Conservation (phyloP, 1,284 basidiomycete genomes). For the Pholiota adiposa region DNA sequence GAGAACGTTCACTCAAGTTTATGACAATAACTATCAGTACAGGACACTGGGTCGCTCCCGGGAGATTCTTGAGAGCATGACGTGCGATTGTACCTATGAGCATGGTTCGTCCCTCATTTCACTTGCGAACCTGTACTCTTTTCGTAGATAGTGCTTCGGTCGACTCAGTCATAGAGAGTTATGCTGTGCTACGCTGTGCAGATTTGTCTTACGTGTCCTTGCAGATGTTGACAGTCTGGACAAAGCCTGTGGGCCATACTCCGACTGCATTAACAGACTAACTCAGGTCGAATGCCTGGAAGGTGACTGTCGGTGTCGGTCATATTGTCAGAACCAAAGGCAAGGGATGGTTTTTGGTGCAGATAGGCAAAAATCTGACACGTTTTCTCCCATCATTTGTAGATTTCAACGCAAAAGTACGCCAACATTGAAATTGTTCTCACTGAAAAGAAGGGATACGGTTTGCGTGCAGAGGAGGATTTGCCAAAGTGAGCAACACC, state of each 20-base stretch:
- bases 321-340: conserved; percentile 93
- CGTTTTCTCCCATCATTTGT: background rate
- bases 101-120: conserved; percentile 64
- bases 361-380: conserved; percentile 4
- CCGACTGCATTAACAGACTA: conserved; percentile 96
- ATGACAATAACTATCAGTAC: conserved; percentile 87
- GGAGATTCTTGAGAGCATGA: conserved; percentile 90
- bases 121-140: conserved; percentile 9
- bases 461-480: conserved; percentile 78
- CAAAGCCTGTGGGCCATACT: conserved; percentile 84
- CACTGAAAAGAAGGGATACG: conserved; percentile 97
- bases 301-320: conserved; percentile 85
- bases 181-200: conserved; percentile 17
- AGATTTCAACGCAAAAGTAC: conserved; percentile 91
- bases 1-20: conserved; percentile 76
- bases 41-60: conserved; percentile 85
- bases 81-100: conserved; percentile 88
- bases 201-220: conserved; percentile 27
- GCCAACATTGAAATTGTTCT: conserved; percentile 89
- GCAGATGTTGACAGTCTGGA: conserved; percentile 61
- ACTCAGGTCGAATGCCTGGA: conserved; percentile 96
- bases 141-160: conserved; percentile 14
- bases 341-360: conserved; percentile 40
- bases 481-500: conserved; percentile 68
- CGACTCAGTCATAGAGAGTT: conserved; percentile 9